Base-by-base conservation (phyloP, 345 rosid species). In the Lumnitzera littorea region DNA sequence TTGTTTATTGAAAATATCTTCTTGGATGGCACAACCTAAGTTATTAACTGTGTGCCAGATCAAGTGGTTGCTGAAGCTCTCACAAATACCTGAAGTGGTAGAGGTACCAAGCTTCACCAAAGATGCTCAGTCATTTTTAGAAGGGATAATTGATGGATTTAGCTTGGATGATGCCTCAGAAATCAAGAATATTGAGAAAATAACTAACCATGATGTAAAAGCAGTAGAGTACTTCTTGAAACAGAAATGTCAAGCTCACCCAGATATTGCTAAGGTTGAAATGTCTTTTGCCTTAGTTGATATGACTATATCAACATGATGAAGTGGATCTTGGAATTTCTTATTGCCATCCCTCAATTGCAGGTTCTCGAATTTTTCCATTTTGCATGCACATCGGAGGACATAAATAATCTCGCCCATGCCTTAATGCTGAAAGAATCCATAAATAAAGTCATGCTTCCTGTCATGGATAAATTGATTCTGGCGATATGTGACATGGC, bases 311-410 rank as follows among this genome's bases (percentile, higher is more conserved):
- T 65, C 48, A 29, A 4, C 17, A 51, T 65, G 46, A 60, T 43
- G 27, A 50, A 51, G 11, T 29, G 47, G 12, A 48, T 46, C 43
- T 36, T 16, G 15, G 1, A 13, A 53, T 61, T 3, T 16, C 10
- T 60, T 13, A 43, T 48, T 3, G 27, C 13, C 57, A 27, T 64
- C 62, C 55, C 48, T 14, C n/a, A 11, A 2, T 46, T 62, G 20
- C 79, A 90, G 99, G 97, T 91, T 66, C 86, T 86, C 65, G 96
- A 95, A 70, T 95, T 86, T 74, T 88, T 95, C 67, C 99, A 91
- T 79, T 91, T 88, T 65, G 92, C 97, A 75, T 95, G 96, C 71
- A 88, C 97, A 12, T 91, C 97, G 1, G 99, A 91, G 72, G 99
- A 95, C 68, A 91, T 91, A 67, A 95, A 88, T 80, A 95, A 91